Conservation (phyloP, 768 basidiomycete genomes). For the Glaciozyma antarctica region DNA sequence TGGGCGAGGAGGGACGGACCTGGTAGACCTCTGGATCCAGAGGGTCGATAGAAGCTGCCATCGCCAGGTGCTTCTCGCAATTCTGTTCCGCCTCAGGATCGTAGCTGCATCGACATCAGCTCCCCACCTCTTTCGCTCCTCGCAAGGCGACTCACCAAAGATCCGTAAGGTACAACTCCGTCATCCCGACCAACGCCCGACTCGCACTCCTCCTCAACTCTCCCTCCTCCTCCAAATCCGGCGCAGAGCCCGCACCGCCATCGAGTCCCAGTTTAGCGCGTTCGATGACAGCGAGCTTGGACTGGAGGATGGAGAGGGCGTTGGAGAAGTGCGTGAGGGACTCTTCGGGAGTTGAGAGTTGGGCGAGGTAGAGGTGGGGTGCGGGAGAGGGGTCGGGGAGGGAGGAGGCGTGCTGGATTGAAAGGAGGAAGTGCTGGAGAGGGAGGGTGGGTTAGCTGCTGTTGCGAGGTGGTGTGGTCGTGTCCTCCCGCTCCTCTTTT, state of each 20-base stretch:
- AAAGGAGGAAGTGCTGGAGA: slow-evolving; percentile 24
- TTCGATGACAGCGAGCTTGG: slow-evolving; percentile 24
- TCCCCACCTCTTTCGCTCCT: background rate
- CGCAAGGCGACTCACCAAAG: slow-evolving; percentile 30
- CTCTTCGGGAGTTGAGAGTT: slow-evolving; percentile 35
- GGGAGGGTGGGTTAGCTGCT: background rate
- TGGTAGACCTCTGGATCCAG: slow-evolving; percentile 35
- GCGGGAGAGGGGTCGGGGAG: slow-evolving; percentile 30
- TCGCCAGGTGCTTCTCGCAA: slow-evolving; percentile 32
- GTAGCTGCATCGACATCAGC: slow-evolving; percentile 13
- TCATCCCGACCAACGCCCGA: slow-evolving; percentile 35
- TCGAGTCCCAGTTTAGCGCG: slow-evolving; percentile 27
- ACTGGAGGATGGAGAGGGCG: slow-evolving; percentile 31
- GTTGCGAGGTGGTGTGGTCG: background rate
- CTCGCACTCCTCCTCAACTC: slow-evolving; percentile 32
- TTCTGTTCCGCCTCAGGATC: slow-evolving; percentile 33
- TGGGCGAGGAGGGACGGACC: background rate
- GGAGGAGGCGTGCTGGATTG: slow-evolving; percentile 16
- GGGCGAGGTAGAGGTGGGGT: slow-evolving; percentile 36
- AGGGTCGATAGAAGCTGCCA: slow-evolving; percentile 31
- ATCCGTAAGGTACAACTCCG: slow-evolving; percentile 37
- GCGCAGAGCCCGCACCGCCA: slow-evolving; percentile 9
- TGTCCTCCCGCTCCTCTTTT: background rate
- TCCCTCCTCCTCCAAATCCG: slow-evolving; percentile 26
- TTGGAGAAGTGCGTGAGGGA: slow-evolving; percentile 28